Conservation (phyloP, 805 yeast species). For the Kodamaea restingae region DNA sequence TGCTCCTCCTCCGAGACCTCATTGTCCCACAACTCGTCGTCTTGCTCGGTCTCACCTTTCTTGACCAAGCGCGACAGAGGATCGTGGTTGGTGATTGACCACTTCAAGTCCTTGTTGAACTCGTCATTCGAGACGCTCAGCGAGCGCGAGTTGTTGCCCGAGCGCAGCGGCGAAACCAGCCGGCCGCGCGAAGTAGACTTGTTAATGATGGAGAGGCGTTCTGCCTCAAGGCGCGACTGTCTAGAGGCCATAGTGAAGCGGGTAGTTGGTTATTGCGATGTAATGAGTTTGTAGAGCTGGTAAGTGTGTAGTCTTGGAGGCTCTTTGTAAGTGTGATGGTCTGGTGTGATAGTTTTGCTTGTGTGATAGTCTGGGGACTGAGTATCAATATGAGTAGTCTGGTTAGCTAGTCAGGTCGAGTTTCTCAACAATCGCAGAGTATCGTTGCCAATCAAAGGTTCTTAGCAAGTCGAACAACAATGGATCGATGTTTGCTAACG, state of each 20-base stretch:
- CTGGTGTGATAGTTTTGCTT: too few species aligned
- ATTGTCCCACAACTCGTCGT: conserved; percentile 20
- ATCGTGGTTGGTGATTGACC: conserved; percentile 68
- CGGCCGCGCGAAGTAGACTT: conserved; percentile 38
- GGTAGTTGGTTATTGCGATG: too few species aligned
- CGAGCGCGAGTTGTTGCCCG: conserved; percentile 29
- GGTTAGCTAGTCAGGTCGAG: too few species aligned
- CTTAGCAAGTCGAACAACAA: too few species aligned
- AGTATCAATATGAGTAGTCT: too few species aligned
- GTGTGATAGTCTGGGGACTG: too few species aligned
- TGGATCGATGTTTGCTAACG: too few species aligned
- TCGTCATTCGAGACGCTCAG: conserved; percentile 36
- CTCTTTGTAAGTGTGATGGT: too few species aligned
- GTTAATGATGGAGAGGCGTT: conserved; percentile 37
- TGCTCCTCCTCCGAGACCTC: conserved; percentile 58
- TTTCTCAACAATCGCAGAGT: too few species aligned
- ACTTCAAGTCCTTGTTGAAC: conserved; percentile 43
- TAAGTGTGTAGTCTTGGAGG: too few species aligned
- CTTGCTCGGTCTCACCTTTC: conserved; percentile 9
- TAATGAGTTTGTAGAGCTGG: too few species aligned
- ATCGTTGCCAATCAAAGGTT: too few species aligned
- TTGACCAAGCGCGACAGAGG: conserved; percentile 55
- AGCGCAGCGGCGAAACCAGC: conserved; percentile 31
- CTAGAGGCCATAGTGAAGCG: conserved; percentile 36
- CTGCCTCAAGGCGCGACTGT: conserved; percentile 38